Evolutionary conservation across 2,329 filamentous ascomycete genomes (phyloP).

Genomic region (Fusarium oxysporum): DNA sequence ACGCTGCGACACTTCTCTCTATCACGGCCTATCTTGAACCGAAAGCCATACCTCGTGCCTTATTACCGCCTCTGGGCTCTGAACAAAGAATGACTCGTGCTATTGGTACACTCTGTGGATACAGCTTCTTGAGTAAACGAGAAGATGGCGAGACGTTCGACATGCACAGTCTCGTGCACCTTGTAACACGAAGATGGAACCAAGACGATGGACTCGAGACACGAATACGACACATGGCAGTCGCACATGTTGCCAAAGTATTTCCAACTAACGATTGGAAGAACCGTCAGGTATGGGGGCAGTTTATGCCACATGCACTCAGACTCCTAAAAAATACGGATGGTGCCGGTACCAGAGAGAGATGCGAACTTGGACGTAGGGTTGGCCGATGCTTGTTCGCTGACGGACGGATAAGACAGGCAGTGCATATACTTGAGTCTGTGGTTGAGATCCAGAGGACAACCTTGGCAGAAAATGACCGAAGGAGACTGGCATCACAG

Average conservation of each 20-base stretch:
- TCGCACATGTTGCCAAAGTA: background rate
- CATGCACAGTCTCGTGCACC: conserved; percentile 54
- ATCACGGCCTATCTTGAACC: conserved; percentile 56
- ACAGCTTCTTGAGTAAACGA: conserved; percentile 48
- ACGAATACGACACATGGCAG: background rate
- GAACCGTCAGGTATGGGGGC: background rate
- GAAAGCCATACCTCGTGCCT: conserved; percentile 52
- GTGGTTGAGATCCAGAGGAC: fast-evolving
- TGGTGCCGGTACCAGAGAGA: fast-evolving
- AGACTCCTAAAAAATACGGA: background rate
- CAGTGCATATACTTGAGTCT: background rate
- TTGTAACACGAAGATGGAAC: conserved; percentile 47
- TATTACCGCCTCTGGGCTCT: conserved; percentile 41
- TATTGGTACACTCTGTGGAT: conserved; percentile 49
- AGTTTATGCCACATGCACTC: conserved; percentile 6
- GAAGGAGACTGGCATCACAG: background rate
- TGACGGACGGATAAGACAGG: conserved; percentile 1
- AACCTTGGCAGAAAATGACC: background rate
- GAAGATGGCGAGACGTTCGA: conserved; percentile 45
- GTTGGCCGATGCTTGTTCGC: background rate
- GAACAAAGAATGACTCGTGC: conserved; percentile 39
- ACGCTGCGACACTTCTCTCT: conserved; percentile 52
- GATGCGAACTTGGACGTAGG: fast-evolving
- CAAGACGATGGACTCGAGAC: background rate
- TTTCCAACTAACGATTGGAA: background rate